Evolutionary conservation across 192 early-diverging fungal species (phyloP).

Genomic region (Backusella morwellensis): DNA sequence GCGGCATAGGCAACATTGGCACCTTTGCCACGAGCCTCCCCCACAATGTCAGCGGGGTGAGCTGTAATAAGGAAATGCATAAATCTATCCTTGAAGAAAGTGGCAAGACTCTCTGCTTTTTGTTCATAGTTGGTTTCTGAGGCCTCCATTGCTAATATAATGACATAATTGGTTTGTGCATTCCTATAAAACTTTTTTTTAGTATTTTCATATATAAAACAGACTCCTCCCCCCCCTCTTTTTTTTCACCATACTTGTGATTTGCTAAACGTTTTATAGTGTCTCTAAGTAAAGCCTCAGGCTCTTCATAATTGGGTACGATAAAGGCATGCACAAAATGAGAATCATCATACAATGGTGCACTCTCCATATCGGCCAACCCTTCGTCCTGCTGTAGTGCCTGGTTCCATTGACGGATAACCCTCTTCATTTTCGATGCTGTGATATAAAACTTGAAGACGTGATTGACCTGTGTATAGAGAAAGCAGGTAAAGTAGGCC

Average conservation of each 20-base stretch:
- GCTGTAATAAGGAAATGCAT: constrained; percentile 67
- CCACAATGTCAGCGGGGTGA: constrained; percentile 63
- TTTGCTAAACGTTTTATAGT: constrained; percentile 67
- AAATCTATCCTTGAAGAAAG: constrained; percentile 58
- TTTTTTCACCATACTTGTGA: constrained; percentile 47
- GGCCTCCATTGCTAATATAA: constrained; percentile 77
- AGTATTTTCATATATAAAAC: not conserved
- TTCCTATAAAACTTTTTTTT: constrained; percentile 22
- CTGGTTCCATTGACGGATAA: constrained; percentile 38
- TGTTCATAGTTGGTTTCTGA: constrained; percentile 50
- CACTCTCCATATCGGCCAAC: constrained; percentile 13
- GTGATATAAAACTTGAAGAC: constrained; percentile 48
- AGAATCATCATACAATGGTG: constrained; percentile 25
- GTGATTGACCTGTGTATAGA: constrained; percentile 45
- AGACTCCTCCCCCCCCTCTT: not conserved
- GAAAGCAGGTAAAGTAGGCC: constrained; percentile 40
- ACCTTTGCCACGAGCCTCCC: constrained; percentile 73
- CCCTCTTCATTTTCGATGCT: constrained; percentile 39
- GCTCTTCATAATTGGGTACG: constrained; percentile 73
- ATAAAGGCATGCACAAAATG: constrained; percentile 65
- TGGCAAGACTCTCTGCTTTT: constrained; percentile 57
- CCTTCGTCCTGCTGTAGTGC: not conserved
- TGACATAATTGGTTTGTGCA: constrained; percentile 47
- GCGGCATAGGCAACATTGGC: constrained; percentile 71
- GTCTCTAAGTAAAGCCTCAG: constrained; percentile 62